A percentile compares a stretch with the other conserved stretches of the same genome.
Conservation (phyloP, 352 stramenopile species). For the Pythium folliculosum region DNA sequence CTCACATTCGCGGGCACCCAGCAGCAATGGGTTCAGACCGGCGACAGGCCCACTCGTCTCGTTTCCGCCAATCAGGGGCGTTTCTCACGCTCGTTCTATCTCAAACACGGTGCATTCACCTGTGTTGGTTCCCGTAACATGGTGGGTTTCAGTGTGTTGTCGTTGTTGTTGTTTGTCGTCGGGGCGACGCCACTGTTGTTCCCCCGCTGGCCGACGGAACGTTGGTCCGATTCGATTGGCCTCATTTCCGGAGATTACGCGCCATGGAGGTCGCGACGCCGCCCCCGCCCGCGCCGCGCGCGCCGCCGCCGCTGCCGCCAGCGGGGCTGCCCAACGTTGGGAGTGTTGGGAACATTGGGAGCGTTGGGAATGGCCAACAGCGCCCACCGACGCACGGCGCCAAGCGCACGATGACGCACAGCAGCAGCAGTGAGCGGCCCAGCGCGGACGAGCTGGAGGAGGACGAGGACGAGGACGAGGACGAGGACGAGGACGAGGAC, state of each 20-base stretch:
- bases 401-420: constrained; percentile 17
- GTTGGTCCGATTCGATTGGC: too few relatives aligned
- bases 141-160: neutral
- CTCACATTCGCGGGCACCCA: neutral
- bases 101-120: neutral
- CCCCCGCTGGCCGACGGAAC: too few relatives aligned
- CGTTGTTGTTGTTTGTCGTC: constrained; percentile 1
- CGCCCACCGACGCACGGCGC: neutral
- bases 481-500: constrained; percentile 1
- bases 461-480: constrained; percentile 3
- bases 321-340: neutral
- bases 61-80: constrained; percentile 1
- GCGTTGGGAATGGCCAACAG: neutral
- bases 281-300: neutral
- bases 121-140: neutral
- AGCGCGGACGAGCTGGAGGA: neutral
- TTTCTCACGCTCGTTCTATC: neutral
- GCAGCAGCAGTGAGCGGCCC: constrained; percentile 21
- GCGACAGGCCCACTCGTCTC: neutral
- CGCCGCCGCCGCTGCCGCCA: neutral
- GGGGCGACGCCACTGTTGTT: neutral
- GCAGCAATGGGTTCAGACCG: constrained; percentile 12
- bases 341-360: too few relatives aligned
- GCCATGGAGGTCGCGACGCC: neutral
- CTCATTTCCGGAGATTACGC: too few relatives aligned